Conservation (phyloP, 2,329 filamentous ascomycete genomes). For the Aspergillus texensis region DNA sequence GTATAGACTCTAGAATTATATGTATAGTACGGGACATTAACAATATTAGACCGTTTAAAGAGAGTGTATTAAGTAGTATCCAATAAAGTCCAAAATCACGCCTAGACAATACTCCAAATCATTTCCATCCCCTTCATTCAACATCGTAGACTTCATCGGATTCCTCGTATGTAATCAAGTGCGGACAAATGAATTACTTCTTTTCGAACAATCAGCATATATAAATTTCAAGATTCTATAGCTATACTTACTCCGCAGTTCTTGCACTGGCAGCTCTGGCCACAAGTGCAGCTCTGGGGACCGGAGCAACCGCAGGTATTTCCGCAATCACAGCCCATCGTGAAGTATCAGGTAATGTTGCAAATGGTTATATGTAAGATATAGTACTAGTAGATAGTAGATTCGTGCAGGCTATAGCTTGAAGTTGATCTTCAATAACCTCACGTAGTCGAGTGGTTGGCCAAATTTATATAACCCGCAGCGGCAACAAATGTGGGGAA, state of each 20-base stretch:
- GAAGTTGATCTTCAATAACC: not conserved
- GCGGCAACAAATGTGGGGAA: slow-evolving; percentile 7
- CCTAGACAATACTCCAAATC: slow-evolving; percentile 8
- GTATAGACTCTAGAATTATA: not conserved
- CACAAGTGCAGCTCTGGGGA: slow-evolving; percentile 36
- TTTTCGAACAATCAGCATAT: slow-evolving; percentile 9
- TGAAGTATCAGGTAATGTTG: slow-evolving; percentile 9
- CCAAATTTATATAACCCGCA: not conserved
- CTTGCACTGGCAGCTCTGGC: slow-evolving; percentile 38
- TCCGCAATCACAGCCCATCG: slow-evolving; percentile 40
- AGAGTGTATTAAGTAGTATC: slow-evolving; percentile 11
- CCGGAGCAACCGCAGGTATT: slow-evolving; percentile 37
- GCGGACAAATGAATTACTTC: slow-evolving; percentile 23
- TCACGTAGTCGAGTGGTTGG: not conserved
- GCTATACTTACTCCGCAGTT: slow-evolving; percentile 40
- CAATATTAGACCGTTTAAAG: not conserved
- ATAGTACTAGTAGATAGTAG: not conserved
- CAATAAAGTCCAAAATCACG: slow-evolving; percentile 17
- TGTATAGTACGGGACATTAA: not conserved
- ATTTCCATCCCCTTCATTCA: slow-evolving; percentile 11
- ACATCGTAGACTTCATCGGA: not conserved
- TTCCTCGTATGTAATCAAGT: not conserved
- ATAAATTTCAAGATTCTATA: slow-evolving; percentile 5
- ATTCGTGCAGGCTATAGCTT: not conserved
- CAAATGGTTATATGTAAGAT: not conserved